phyloP scores from a whole-genome alignment of 805 yeast species.

The Aciculoconidium aculeatum region DNA sequence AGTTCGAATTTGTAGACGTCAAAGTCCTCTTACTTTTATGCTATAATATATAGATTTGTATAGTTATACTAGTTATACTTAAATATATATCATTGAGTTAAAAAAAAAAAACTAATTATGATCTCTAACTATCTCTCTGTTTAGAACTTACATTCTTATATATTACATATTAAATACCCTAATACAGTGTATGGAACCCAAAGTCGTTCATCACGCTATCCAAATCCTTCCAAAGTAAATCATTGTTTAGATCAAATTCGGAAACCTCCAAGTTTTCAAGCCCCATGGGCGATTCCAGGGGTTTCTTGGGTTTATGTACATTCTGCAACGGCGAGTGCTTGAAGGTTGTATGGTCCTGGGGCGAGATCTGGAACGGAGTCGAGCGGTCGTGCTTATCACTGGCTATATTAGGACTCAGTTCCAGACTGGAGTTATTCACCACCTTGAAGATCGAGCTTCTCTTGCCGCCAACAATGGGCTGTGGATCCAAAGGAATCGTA shows the following conservation, averaged over 20 bases:
- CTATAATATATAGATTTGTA: no score
- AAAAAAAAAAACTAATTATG: no score
- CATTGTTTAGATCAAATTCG: conserved; percentile 45
- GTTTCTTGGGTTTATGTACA: conserved; percentile 2
- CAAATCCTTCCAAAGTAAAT: conserved; percentile 70
- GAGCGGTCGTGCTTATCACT: background rate
- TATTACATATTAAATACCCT: conserved; percentile 1
- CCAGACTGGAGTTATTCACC: conserved; percentile 28
- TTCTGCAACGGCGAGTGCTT: conserved; percentile 6
- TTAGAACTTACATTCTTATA: conserved; percentile 1
- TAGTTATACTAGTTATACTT: no score
- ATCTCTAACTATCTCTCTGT: no score
- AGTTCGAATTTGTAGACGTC: no score
- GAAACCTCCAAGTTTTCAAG: conserved; percentile 33
- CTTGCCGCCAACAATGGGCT: conserved; percentile 49
- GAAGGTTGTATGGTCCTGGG: conserved; percentile 2
- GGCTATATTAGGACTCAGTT: background rate
- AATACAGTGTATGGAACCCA: conserved; percentile 63
- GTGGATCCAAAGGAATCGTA: conserved; percentile 80
- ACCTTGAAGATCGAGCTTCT: conserved; percentile 35
- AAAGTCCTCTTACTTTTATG: no score
- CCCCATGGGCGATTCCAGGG: conserved; percentile 21
- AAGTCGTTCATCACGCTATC: conserved; percentile 88
- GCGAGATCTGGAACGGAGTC: background rate
- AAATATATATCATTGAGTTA: no score